phyloP scores from a whole-genome alignment of 2,329 filamentous ascomycete species.

The Penicillium sp. region DNA sequence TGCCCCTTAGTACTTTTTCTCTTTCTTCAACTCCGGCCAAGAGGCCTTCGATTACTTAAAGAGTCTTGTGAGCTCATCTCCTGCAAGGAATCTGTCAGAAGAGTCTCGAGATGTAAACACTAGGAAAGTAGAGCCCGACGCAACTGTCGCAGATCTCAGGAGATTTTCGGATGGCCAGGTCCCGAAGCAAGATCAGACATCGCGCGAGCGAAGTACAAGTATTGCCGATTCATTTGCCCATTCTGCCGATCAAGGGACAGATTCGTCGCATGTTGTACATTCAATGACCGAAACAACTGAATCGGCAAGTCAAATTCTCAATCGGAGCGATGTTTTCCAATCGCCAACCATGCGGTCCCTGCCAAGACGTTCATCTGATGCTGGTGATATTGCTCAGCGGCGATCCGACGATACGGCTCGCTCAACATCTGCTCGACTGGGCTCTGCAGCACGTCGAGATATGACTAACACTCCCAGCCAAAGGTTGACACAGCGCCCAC shows the following conservation, averaged over 20 bases:
- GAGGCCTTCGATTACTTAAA: constrained; percentile 80
- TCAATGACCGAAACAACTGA: constrained; percentile 71
- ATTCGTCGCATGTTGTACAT: constrained; percentile 69
- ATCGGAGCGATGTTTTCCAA: constrained; percentile 83
- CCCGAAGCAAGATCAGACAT: constrained; percentile 5
- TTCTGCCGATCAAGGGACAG: constrained; percentile 71
- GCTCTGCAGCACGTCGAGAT: constrained; percentile 10
- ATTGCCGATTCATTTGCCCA: constrained; percentile 73
- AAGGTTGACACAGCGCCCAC: constrained; percentile 13
- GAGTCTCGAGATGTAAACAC: constrained; percentile 18
- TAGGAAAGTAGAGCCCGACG: constrained; percentile 18
- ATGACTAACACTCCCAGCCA: constrained; percentile 25
- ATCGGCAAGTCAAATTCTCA: constrained; percentile 87
- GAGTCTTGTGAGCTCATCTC: constrained; percentile 67
- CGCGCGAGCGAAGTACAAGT: constrained; percentile 61
- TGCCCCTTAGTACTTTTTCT: constrained; percentile 85
- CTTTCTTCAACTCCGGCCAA: constrained; percentile 83
- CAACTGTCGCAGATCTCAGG: constrained; percentile 14
- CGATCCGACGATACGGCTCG: constrained; percentile 39
- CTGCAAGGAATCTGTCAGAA: constrained; percentile 45
- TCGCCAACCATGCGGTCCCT: constrained; percentile 64
- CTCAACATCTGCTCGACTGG: constrained; percentile 28
- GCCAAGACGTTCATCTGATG: constrained; percentile 28
- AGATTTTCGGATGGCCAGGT: constrained; percentile 24
- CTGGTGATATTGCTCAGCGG: constrained; percentile 27